Conservation (phyloP, 108 stramenopile genomes). For the Pseudonitzschia multiseries region DNA sequence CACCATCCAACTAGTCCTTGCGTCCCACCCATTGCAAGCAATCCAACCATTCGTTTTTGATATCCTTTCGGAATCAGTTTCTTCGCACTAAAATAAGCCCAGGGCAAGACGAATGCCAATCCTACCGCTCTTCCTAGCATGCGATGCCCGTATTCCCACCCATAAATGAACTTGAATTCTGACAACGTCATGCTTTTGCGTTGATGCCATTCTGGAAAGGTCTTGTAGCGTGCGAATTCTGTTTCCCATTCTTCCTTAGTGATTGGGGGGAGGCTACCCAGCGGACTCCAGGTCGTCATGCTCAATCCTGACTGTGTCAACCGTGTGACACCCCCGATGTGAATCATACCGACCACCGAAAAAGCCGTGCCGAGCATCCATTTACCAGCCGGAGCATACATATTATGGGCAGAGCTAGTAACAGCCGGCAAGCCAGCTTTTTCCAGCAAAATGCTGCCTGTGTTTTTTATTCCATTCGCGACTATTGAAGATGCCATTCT, state of each 20-base stretch:
- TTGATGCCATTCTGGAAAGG: conserved; percentile 95
- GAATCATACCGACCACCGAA: conserved; percentile 95
- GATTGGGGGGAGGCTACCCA: conserved; percentile 84
- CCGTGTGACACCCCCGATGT: conserved; percentile 96
- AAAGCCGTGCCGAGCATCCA: conserved; percentile 92
- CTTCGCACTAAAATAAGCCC: conserved; percentile 81
- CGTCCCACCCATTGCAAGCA: conserved; percentile 94
- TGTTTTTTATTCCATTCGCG: conserved; percentile 4
- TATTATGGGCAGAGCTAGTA: conserved; percentile 51
- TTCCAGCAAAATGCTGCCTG: conserved; percentile 15
- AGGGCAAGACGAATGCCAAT: conserved; percentile 81
- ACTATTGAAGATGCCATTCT: conserved; percentile 21
- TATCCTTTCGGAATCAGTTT: conserved; percentile 83
- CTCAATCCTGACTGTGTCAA: conserved; percentile 94
- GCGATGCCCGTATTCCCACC: conserved; percentile 98
- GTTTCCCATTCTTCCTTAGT: conserved; percentile 85
- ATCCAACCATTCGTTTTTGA: conserved; percentile 71
- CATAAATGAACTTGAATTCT: conserved; percentile 98
- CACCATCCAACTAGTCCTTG: conserved; percentile 99
- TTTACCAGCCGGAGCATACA: conserved; percentile 80
- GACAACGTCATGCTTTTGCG: conserved; percentile 93
- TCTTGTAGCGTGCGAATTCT: conserved; percentile 97
- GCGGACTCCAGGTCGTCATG: conserved; percentile 97
- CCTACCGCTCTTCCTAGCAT: conserved; percentile 97
- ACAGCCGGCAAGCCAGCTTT: conserved; percentile 61